A percentile compares a stretch with the other conserved stretches of the same genome.
Evolutionary conservation across 495 filamentous ascomycete genomes (phyloP).

Genomic region (Letharia columbiana): DNA sequence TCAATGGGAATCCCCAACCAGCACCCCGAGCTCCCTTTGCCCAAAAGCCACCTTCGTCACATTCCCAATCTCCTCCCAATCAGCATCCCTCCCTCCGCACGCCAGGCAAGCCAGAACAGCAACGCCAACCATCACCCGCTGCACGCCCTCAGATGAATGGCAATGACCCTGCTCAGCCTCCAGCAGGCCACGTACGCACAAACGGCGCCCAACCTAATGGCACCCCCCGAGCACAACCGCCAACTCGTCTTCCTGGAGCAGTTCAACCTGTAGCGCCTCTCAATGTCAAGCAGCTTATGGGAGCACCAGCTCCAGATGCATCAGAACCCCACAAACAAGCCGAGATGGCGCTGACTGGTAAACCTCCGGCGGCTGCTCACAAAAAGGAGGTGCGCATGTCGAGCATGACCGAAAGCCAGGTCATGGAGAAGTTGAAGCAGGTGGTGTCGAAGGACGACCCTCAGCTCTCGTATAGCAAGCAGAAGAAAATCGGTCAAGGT

Average conservation of each 20-base stretch:
- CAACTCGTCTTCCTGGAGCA: constrained; percentile 35
- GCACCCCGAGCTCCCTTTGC: constrained; percentile 27
- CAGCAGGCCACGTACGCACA: constrained; percentile 9
- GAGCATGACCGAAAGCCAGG: constrained; percentile 89
- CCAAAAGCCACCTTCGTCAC: constrained; percentile 30
- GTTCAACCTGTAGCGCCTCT: constrained; percentile 60
- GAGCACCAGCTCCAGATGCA: constrained; percentile 35
- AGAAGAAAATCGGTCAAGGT: constrained; percentile 98
- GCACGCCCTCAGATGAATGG: constrained; percentile 16
- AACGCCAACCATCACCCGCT: constrained; percentile 25
- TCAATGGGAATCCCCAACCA: constrained; percentile 10
- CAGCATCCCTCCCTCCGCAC: constrained; percentile 25
- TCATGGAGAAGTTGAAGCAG: constrained; percentile 88
- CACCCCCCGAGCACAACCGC: constrained; percentile 38
- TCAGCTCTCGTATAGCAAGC: constrained; percentile 87
- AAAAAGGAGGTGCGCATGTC: constrained; percentile 94
- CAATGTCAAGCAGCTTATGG: constrained; percentile 71
- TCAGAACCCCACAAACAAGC: constrained; percentile 67
- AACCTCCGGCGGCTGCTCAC: constrained; percentile 56
- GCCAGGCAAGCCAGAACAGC: constrained; percentile 22
- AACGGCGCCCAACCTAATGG: constrained; percentile 31
- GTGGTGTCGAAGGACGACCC: constrained; percentile 92
- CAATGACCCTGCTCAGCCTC: constrained; percentile 13
- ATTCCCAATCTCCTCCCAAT: constrained; percentile 30
- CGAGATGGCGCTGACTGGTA: constrained; percentile 69